Conservation (phyloP, 225 moss, liverwort and hornwort species). For the Lunularia cruciata region DNA sequence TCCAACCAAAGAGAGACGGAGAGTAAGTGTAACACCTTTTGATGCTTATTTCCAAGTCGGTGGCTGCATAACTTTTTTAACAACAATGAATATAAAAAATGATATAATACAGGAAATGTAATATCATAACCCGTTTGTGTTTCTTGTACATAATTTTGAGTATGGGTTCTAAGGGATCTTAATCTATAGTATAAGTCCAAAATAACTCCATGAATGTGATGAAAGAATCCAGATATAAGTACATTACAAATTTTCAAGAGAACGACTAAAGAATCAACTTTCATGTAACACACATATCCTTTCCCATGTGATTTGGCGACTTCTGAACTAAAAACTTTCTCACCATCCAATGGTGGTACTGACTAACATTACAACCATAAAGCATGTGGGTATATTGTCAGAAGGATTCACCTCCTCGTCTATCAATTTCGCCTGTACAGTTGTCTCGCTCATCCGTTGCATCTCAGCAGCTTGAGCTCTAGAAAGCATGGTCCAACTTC, state of each 20-base stretch:
- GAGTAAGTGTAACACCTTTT: too few species aligned
- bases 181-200: constrained; percentile 10
- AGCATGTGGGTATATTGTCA: not conserved
- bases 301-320: not conserved
- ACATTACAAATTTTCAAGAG: not conserved
- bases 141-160: not conserved
- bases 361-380: not conserved
- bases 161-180: not conserved
- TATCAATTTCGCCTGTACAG: constrained; percentile 19
- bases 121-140: not conserved
- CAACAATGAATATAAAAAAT: too few species aligned
- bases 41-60: too few species aligned
- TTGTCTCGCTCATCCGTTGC: constrained; percentile 1
- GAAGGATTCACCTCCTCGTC: not conserved
- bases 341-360: not conserved
- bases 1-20: too few species aligned
- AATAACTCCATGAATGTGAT: not conserved
- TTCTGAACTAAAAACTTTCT: not conserved
- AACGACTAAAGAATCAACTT: not conserved
- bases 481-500: not conserved
- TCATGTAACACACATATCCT: not conserved
- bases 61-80: too few species aligned
- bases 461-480: not conserved
- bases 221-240: not conserved
- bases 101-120: constrained; percentile 15